Evolutionary conservation across 306 rosid species (phyloP), one percentile per base, ranked within the genome.

Genomic region (apple (Malus domestica)): DNA sequence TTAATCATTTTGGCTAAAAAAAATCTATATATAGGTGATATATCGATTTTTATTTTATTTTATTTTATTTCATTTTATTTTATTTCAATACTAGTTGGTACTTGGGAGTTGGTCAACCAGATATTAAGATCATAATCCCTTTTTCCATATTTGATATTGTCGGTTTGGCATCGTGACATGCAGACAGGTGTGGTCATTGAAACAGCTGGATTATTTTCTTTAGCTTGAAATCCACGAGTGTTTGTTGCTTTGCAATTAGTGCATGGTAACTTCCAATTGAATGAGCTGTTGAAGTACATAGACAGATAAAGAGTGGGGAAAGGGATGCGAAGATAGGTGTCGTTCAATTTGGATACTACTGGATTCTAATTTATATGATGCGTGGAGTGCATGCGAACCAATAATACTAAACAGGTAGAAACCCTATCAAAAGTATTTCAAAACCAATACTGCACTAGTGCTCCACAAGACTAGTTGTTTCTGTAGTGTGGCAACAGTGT

Each of bases 231-330:
- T 20, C 18, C 23, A 73, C 42, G 23, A 4, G 29, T 46, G 22
- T 68, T 58, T 68, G 60, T 61, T 80, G 51, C 79, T 80, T 73
- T 35, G 49, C 71, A 71, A n/a, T 62, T 40, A 70, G 40, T 51
- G 55, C 62, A 57, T 49, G 75, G 54, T 25, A 4, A 6, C 55
- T 25, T 35, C 2, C 32, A 51, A 33, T 52, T 54, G 38, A 35
- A 66, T 15, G 38, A 23, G 52, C 10, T 29, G 16, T 40, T 59
- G 46, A 32, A 38, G 55, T 23, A 52, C 12, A 35, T 22, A 16
- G n/a, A 76, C 16, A 33, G 71, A 38, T 52, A 51, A 51, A 33
- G 27, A 51, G 52, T 33, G 71, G 27, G 52, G 61, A 19, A 52
- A 46, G 52, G 61, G 30, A 52, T 46, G 52, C 22, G 18, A 68